These are phyloP conservation scores for Penicillium palitans DNA, from an alignment of 2,329 filamentous ascomycete genomes.

Conservation along the genomic window DNA sequence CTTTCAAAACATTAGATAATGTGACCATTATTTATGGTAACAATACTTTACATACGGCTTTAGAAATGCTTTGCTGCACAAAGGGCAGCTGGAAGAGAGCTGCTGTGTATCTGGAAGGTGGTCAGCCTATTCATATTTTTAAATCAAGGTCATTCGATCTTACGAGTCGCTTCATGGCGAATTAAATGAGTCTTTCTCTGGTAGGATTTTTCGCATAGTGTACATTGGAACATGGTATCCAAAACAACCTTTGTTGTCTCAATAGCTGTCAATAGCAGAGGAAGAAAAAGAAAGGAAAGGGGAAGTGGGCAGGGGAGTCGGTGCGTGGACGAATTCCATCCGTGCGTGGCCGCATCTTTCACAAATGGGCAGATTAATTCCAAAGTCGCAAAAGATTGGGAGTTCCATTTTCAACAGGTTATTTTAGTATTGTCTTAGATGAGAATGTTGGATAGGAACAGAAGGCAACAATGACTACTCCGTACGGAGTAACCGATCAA, in stretches of 20 bases:
- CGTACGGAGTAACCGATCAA: neutral
- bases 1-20: constrained; percentile 12
- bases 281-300: neutral
- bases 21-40: neutral
- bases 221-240: constrained; percentile 29
- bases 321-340: neutral
- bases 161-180: constrained; percentile 34
- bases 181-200: constrained; percentile 31
- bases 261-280: neutral
- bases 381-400: neutral
- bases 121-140: constrained; percentile 8
- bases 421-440: neutral
- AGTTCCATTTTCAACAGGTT: neutral
- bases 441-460: neutral
- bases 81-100: constrained; percentile 28
- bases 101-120: constrained; percentile 25
- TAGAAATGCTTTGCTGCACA: constrained; percentile 32
- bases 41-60: constrained; percentile 23
- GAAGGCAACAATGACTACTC: neutral
- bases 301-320: neutral
- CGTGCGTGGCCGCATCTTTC: constrained; percentile 4
- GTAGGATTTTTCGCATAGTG: constrained; percentile 32
- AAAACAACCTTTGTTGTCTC: neutral
- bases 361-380: neutral
- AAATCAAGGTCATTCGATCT: neutral